Evolutionary conservation across 805 yeast species (phyloP).

Genomic region (Starmerella apis): DNA sequence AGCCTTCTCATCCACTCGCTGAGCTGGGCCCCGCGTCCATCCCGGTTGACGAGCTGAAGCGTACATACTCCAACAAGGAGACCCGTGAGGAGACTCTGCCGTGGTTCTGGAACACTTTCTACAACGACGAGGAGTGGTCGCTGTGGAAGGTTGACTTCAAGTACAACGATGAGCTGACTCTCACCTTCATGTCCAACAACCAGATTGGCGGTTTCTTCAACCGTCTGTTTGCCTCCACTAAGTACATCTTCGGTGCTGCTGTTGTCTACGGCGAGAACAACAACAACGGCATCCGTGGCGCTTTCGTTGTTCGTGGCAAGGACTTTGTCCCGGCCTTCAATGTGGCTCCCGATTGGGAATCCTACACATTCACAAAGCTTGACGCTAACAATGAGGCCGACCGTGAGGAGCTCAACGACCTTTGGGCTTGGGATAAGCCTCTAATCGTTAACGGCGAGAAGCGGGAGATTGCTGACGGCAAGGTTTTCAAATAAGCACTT

Average conservation of each 20-base stretch:
- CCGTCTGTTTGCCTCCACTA: conserved; percentile 85
- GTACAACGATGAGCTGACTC: conserved; percentile 94
- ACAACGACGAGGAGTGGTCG: conserved; percentile 87
- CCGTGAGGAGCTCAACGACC: conserved; percentile 71
- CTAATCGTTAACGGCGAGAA: conserved; percentile 64
- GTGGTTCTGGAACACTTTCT: conserved; percentile 91
- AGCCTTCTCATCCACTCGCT: conserved; percentile 82
- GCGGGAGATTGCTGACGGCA: conserved; percentile 92
- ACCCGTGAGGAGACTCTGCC: conserved; percentile 90
- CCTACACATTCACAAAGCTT: conserved; percentile 71
- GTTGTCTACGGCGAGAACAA: conserved; percentile 98
- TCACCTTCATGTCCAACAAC: conserved; percentile 97
- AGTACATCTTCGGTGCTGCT: conserved; percentile 84
- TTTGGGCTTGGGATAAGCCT: conserved; percentile 99
- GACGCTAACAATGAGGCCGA: conserved; percentile 69
- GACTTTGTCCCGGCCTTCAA: conserved; percentile 83
- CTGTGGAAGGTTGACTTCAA: conserved; percentile 91
- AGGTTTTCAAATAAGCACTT: conserved; percentile 75
- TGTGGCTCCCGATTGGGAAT: conserved; percentile 99
- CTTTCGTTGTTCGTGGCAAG: conserved; percentile 90
- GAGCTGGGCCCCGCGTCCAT: conserved; percentile 54
- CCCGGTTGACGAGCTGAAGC: conserved; percentile 87
- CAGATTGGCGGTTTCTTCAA: conserved; percentile 95
- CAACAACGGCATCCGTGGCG: conserved; percentile 95
- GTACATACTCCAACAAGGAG: conserved; percentile 92